Conservation (phyloP, 23 red algal genomes). For the Pyropia yezoensis region DNA sequence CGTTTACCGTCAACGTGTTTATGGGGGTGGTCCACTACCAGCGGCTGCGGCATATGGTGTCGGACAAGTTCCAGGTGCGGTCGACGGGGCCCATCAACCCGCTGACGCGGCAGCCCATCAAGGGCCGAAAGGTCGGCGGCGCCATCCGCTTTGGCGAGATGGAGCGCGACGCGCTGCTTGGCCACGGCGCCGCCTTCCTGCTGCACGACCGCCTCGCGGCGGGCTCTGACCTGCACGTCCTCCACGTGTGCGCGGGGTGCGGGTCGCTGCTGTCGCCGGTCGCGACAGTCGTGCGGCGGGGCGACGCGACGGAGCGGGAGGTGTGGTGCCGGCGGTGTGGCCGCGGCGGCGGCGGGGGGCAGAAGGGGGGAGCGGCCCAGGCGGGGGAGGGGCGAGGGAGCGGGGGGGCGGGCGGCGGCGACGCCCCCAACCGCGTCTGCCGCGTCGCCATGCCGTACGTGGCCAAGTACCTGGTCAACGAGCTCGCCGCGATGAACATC, state of each 20-base stretch:
- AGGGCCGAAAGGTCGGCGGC: conserved; percentile 76
- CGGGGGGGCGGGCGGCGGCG: neutral
- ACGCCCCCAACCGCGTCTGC: neutral
- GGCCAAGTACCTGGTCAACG: conserved; percentile 81
- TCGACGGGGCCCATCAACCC: conserved; percentile 64
- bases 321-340: neutral
- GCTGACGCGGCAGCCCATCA: conserved; percentile 75
- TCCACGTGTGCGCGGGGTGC: conserved; percentile 60
- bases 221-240: conserved; percentile 70
- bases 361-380: conserved; percentile 1
- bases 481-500: conserved; percentile 98
- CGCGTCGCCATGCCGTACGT: conserved; percentile 85
- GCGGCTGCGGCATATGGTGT: conserved; percentile 85
- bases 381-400: conserved; percentile 2
- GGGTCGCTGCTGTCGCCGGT: conserved; percentile 62
- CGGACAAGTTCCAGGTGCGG: conserved; percentile 97
- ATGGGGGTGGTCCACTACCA: conserved; percentile 92
- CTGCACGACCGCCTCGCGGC: conserved; percentile 72
- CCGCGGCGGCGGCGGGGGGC: neutral
- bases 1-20: conserved; percentile 84
- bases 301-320: conserved; percentile 6
- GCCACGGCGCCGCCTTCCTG: conserved; percentile 74
- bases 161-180: conserved; percentile 89
- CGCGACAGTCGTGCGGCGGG: neutral
- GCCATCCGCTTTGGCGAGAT: conserved; percentile 99